Percentiles rank a stretch among this genome's conserved stretches.
Conservation (phyloP, 371 early-diverging fungal genomes). For the Syncephalastrum monosporum region DNA sequence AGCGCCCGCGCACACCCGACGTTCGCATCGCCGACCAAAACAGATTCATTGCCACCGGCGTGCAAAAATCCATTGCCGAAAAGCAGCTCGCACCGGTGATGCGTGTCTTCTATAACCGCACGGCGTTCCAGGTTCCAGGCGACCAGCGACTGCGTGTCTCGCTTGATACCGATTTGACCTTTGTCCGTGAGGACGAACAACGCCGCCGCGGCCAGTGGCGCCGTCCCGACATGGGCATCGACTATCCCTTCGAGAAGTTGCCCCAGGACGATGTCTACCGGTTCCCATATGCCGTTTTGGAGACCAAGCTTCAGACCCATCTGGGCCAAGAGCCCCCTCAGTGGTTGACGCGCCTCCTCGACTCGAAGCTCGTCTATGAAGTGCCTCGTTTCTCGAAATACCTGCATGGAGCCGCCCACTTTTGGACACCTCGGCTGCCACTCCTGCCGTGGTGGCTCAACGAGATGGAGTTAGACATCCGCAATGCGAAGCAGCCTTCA, state of each 20-base stretch:
- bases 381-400: constrained; percentile 99
- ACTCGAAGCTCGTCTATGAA: constrained; percentile 89
- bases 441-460: constrained; percentile 96
- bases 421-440: constrained; percentile 79
- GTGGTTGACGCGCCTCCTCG: constrained; percentile 93
- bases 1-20: constrained; percentile 68
- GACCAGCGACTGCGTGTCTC: constrained; percentile 95
- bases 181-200: constrained; percentile 93
- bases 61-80: constrained; percentile 76
- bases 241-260: constrained; percentile 86
- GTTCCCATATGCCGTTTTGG: constrained; percentile 46
- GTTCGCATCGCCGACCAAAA: constrained; percentile 75
- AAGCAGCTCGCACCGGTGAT: constrained; percentile 84
- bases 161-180: constrained; percentile 96
- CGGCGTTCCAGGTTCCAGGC: constrained; percentile 98
- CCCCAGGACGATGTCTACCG: constrained; percentile 58
- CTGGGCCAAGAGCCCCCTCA: constrained; percentile 82
- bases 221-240: constrained; percentile 82
- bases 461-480: constrained; percentile 91
- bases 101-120: constrained; percentile 97
- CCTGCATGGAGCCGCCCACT: constrained; percentile 93
- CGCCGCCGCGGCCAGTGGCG: constrained; percentile 84
- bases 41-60: constrained; percentile 73
- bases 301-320: constrained; percentile 94
- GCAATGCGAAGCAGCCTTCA: constrained; percentile 50